A percentile compares a stretch with the other conserved stretches of the same genome.
phyloP scores from a whole-genome alignment of 768 basidiomycete genomes.

The Hemileccinum rubropunctum region DNA sequence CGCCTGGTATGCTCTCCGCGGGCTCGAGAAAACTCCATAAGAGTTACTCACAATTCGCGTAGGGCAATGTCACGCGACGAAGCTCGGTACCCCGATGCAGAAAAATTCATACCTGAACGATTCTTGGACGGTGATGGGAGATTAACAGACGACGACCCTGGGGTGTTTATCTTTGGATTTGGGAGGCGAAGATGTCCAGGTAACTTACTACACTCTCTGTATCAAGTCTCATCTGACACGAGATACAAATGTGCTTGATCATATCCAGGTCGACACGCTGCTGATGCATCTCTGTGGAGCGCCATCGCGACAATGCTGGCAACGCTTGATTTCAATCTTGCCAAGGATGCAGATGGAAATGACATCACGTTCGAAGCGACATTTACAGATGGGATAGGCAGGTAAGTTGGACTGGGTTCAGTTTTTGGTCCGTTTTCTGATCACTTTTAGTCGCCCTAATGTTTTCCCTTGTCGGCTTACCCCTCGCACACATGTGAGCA shows the following conservation, averaged over 20 bases:
- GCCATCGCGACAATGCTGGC: conserved; percentile 10
- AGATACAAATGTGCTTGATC: too few species aligned
- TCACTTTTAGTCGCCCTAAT: neutral
- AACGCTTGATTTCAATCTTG: conserved; percentile 3
- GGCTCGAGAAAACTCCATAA: neutral
- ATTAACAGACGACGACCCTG: conserved; percentile 10
- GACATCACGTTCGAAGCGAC: conserved; percentile 8
- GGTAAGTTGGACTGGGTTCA: neutral
- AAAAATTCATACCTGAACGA: conserved; percentile 12
- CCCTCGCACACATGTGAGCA: neutral
- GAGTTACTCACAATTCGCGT: neutral
- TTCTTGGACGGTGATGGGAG: conserved; percentile 8
- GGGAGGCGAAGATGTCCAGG: conserved; percentile 8
- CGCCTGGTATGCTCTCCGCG: conserved; percentile 3
- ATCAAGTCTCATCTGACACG: too few species aligned
- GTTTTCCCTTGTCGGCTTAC: neutral
- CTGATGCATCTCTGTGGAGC: conserved; percentile 10
- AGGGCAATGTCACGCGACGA: conserved; percentile 16
- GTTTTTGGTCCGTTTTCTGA: neutral
- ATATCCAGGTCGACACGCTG: conserved; percentile 4
- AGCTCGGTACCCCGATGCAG: conserved; percentile 7
- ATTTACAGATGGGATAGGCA: neutral
- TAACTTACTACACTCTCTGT: neutral
- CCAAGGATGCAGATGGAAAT: conserved; percentile 5
- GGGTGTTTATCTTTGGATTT: conserved; percentile 7